These are phyloP conservation scores for Daldinia concentrica DNA, from an alignment of 495 filamentous ascomycete species.

Conservation along the genomic window DNA sequence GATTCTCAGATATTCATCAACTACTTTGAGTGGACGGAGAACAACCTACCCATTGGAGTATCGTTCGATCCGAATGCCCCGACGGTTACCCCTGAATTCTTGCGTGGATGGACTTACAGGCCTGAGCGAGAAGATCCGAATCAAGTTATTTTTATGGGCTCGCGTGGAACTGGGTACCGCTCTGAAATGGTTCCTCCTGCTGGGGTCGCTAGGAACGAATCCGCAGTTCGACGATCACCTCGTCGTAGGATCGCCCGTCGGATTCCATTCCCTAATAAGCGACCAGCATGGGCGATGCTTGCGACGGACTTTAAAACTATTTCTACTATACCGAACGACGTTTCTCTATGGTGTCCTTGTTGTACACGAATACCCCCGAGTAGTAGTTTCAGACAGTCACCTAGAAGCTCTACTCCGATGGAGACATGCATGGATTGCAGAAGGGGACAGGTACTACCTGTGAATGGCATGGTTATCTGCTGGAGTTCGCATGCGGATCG, in stretches of 20 bases:
- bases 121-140: not conserved
- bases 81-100: constrained; percentile 13
- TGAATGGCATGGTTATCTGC: constrained; percentile 2
- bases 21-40: constrained; percentile 10
- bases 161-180: constrained; percentile 1
- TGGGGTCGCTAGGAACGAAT: not conserved
- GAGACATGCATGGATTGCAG: constrained; percentile 28
- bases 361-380: not conserved
- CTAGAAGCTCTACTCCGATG: constrained; percentile 1
- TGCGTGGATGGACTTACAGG: constrained; percentile 7
- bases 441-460: not conserved
- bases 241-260: constrained; percentile 11
- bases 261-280: constrained; percentile 3
- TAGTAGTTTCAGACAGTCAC: not conserved
- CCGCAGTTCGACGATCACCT: constrained; percentile 4
- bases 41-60: constrained; percentile 22
- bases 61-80: not conserved
- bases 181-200: not conserved
- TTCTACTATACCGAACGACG: constrained; percentile 1
- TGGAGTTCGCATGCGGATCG: constrained; percentile 11
- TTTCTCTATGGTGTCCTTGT: constrained; percentile 21
- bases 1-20: constrained; percentile 1
- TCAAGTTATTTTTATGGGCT: not conserved
- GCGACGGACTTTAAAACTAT: constrained; percentile 22
- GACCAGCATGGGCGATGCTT: constrained; percentile 12